These are phyloP conservation scores for Primulina tabacum DNA, from an alignment of 257 asterid genomes.

Conservation along the genomic window DNA sequence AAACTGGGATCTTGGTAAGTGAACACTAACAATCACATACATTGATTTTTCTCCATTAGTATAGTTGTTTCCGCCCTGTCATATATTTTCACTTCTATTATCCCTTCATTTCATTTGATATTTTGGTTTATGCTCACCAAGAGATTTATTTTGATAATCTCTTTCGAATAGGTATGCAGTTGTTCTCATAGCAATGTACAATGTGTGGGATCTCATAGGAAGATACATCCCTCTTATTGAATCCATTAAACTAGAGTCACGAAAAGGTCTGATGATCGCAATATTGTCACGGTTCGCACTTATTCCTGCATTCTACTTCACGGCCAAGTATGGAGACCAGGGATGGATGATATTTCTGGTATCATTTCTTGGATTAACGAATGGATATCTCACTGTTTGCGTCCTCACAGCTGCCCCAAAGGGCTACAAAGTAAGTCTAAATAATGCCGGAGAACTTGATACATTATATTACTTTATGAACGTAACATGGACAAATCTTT, in stretches of 20 bases:
- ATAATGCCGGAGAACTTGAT: not conserved
- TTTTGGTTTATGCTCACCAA: not conserved
- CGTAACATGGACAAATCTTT: not conserved
- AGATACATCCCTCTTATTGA: conserved; percentile 64
- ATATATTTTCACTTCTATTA: not conserved
- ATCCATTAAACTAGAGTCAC: conserved; percentile 43
- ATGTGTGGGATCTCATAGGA: conserved; percentile 56
- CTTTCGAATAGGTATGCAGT: conserved; percentile 51
- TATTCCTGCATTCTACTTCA: conserved; percentile 75
- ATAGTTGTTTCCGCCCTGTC: too few relatives aligned
- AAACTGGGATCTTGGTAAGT: conserved; percentile 75
- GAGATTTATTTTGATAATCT: not conserved
- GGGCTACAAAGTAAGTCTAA: conserved; percentile 66
- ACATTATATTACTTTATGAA: not conserved
- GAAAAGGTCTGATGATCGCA: conserved; percentile 59
- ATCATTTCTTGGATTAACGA: conserved; percentile 69
- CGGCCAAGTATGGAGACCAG: conserved; percentile 77
- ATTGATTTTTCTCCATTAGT: not conserved
- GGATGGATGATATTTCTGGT: conserved; percentile 77
- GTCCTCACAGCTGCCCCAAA: conserved; percentile 69
- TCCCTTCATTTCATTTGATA: not conserved
- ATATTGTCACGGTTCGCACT: conserved; percentile 52
- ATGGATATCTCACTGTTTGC: conserved; percentile 80
- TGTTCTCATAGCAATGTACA: conserved; percentile 76
- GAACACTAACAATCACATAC: too few relatives aligned